A percentile compares a stretch with the other conserved stretches of the same genome.
These are phyloP conservation scores for Oidiodendron maius DNA, from an alignment of 495 filamentous ascomycete genomes.

Conservation along the genomic window DNA sequence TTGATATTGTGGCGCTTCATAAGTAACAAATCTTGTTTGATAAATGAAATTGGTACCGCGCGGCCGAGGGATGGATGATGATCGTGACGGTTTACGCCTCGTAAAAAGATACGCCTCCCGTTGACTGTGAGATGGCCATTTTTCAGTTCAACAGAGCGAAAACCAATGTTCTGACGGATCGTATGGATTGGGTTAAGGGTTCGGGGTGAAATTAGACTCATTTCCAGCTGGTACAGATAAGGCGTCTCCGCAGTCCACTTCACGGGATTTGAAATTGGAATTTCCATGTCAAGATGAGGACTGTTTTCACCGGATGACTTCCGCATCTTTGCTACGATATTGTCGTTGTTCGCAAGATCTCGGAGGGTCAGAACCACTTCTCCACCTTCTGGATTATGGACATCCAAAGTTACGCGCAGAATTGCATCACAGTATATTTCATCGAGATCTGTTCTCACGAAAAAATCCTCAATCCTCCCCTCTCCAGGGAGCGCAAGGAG, in stretches of 20 bases:
- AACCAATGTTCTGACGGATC: slow-evolving; percentile 46
- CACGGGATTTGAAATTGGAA: slow-evolving; percentile 37
- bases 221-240: slow-evolving; percentile 43
- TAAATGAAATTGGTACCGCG: slow-evolving; percentile 51
- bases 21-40: slow-evolving; percentile 50
- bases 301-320: slow-evolving; percentile 3
- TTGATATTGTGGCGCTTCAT: slow-evolving; percentile 69
- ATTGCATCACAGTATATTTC: slow-evolving; percentile 45
- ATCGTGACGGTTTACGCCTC: slow-evolving; percentile 60
- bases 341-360: slow-evolving; percentile 7
- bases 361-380: background rate
- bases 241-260: slow-evolving; percentile 69
- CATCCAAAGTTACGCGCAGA: slow-evolving; percentile 40
- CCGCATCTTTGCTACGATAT: slow-evolving; percentile 8
- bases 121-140: slow-evolving; percentile 54
- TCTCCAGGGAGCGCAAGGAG: slow-evolving; percentile 48
- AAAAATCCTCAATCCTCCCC: slow-evolving; percentile 52
- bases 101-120: slow-evolving; percentile 47
- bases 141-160: slow-evolving; percentile 52
- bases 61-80: slow-evolving; percentile 55
- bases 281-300: slow-evolving; percentile 24
- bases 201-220: background rate
- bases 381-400: slow-evolving; percentile 24
- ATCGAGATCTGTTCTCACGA: slow-evolving; percentile 49
- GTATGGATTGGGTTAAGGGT: slow-evolving; percentile 21